Evolutionary conservation across 352 stramenopile genomes (phyloP), one percentile per base, ranked within the genome.

Genomic region (Pythium sp.): DNA sequence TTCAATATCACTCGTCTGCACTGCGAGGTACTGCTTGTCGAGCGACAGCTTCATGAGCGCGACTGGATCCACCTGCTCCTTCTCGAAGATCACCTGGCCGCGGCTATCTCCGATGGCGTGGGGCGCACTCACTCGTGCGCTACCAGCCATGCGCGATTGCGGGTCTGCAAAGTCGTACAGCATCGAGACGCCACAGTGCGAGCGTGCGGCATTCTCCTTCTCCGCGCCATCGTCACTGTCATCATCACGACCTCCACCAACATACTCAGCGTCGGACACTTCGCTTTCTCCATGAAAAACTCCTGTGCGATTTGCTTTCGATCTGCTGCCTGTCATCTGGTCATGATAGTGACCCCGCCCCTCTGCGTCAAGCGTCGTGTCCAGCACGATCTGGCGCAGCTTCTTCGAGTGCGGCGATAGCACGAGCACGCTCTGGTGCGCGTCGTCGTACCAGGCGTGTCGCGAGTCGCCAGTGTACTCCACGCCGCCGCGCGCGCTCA

Each of bases 1-100:
- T 68, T 95, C 86, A 49, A 94, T 86, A 63, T 95, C 87, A 67
- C 83, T 94, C 60, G 79, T 88, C 68, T 95, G 87, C 49, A 95
- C 70, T 6, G 84, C 86, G 30, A 95, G 68, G 49, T 87, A 94
- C 58, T 90, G 75, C 0, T 66, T 62, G 58, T 93, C 84, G 2
- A 90, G 73, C 30, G 87, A 95, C 20, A 95, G 64, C 34, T 76
- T 72, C 63, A 84, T 63, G 22, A 82, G 64, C 57, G 76, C 60
- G 24, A 87, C 73, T 2, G 68, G 70, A 11, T 78, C 58, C 15
- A 74, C 26, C 28, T 38, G 11, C 18, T 67, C 46, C 14, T 34
- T 62, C 43, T 65, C 59, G 46, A 54, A n/a, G 2, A 15, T 9
- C 43, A 6, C 26, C 5, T 65, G 41, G 24, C 36, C 58, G 11